Base-by-base conservation (phyloP, 331 rosid species). In the Rosa hybrid region DNA sequence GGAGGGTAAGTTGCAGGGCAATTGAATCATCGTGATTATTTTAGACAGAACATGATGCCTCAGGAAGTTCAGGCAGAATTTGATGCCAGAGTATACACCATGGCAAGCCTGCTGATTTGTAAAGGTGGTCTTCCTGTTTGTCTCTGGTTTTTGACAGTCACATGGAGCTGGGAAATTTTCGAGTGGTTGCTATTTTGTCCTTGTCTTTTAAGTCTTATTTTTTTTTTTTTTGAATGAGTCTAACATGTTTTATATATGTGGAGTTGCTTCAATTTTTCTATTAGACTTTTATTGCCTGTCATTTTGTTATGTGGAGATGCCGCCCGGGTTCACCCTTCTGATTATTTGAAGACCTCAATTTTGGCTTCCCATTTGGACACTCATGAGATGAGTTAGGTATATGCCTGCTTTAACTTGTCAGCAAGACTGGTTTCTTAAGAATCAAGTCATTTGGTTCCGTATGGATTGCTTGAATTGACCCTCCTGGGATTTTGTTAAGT, bases 311-410 rank as follows among this genome's bases (percentile, higher is more conserved):
- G 5, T 77, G 73, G 80, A 46, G 49, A 25, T 23, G 63, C 49
- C 39, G 39, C 6, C 50, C 38, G 34, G 46, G 2, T 30, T 48
- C 48, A 49, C 63, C 53, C 17, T 34, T 48, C 18, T 16, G 25
- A 20, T 76, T 46, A 27, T 25, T 77, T 45, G 60, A 46, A 27
- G 72, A 34, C 60, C 45, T 46, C 12, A 63, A 63, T 46, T 25
- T 76, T 21, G 79, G 79, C 59, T 76, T 62, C 46, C 71, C 60
- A 76, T 27, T 77, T 77, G 80, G 72, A 77, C 72, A 27, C 62
- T 63, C 16, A 0, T 0, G 7, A 62, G 48, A 45, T 27, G 80
- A 45, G 59, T 76, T 63, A 0, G 48, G 68, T 74, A 50, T 46
- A 49, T 30, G 79, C 72, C 60, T 62, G 60, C 50, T 11, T 76